Conservation (phyloP, 257 asterid species). For the Petunia secreta region DNA sequence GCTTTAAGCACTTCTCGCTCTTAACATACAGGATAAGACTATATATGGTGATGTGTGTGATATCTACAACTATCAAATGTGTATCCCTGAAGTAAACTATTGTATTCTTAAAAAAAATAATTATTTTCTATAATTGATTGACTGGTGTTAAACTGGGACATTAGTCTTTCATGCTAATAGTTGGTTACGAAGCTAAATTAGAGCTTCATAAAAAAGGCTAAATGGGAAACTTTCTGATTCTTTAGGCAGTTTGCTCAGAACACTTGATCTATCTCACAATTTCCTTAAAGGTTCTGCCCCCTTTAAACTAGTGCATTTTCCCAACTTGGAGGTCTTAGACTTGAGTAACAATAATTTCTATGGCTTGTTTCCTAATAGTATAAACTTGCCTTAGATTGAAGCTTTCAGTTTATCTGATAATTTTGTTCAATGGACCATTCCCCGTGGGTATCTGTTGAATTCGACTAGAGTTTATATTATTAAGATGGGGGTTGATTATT, state of each 20-base stretch:
- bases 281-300: slow-evolving; percentile 59
- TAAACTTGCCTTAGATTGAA: slow-evolving; percentile 55
- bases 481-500: slow-evolving; percentile 47
- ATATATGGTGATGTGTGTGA: too few relatives aligned
- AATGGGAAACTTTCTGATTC: slow-evolving; percentile 55
- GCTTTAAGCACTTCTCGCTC: too few relatives aligned
- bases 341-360: slow-evolving; percentile 56
- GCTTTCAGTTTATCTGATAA: slow-evolving; percentile 60
- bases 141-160: too few relatives aligned
- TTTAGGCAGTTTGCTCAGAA: slow-evolving; percentile 60
- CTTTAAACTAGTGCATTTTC: slow-evolving; percentile 53
- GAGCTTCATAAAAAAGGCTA: slow-evolving; percentile 54
- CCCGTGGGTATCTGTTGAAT: slow-evolving; percentile 64
- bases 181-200: slow-evolving; percentile 34
- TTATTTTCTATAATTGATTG: too few relatives aligned
- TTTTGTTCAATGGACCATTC: slow-evolving; percentile 45
- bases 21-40: too few relatives aligned
- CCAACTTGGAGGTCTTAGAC: slow-evolving; percentile 56
- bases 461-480: slow-evolving; percentile 52
- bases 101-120: too few relatives aligned
- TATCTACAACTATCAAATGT: too few relatives aligned
- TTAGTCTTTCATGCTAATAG: too few relatives aligned
- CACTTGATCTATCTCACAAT: slow-evolving; percentile 71
- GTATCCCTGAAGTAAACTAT: too few relatives aligned
- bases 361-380: slow-evolving; percentile 48